These are phyloP conservation scores for Hericium alpestre DNA, from an alignment of 768 basidiomycete genomes.

Conservation along the genomic window DNA sequence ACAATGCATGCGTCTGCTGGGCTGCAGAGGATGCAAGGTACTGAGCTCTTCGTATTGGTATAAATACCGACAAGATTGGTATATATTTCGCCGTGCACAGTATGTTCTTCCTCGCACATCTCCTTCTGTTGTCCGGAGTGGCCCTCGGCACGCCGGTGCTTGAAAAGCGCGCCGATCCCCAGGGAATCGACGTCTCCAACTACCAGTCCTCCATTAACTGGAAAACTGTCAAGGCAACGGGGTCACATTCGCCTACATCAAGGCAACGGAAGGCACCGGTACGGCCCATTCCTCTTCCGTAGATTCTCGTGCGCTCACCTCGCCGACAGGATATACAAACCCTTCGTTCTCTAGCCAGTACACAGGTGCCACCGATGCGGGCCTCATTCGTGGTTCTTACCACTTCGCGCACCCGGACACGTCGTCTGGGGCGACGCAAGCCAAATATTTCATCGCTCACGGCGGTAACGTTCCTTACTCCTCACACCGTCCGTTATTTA, in stretches of 20 bases:
- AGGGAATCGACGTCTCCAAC: constrained; percentile 31
- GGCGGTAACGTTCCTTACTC: constrained; percentile 29
- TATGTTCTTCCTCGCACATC: neutral
- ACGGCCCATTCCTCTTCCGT: constrained; percentile 2
- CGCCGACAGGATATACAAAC: constrained; percentile 24
- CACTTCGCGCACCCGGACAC: constrained; percentile 49
- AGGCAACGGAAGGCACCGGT: constrained; percentile 58
- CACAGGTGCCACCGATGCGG: constrained; percentile 42
- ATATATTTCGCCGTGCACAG: neutral
- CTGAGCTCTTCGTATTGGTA: neutral
- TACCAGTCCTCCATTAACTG: constrained; percentile 42
- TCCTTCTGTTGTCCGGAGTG: neutral
- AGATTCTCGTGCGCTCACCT: neutral
- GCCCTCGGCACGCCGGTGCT: neutral
- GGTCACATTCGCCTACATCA: constrained; percentile 50
- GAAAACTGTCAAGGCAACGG: constrained; percentile 40
- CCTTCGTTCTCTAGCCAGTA: constrained; percentile 41
- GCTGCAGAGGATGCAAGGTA: too few relatives aligned
- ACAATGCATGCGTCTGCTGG: too few relatives aligned
- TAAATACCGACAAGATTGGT: neutral
- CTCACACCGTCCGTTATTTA: neutral
- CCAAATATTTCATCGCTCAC: constrained; percentile 44
- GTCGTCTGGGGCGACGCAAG: constrained; percentile 48
- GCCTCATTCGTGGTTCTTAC: constrained; percentile 49
- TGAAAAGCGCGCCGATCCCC: neutral